A percentile compares a stretch with the other conserved stretches of the same genome.
Conservation (phyloP, 768 basidiomycete species). For the Lentinus brumalis region DNA sequence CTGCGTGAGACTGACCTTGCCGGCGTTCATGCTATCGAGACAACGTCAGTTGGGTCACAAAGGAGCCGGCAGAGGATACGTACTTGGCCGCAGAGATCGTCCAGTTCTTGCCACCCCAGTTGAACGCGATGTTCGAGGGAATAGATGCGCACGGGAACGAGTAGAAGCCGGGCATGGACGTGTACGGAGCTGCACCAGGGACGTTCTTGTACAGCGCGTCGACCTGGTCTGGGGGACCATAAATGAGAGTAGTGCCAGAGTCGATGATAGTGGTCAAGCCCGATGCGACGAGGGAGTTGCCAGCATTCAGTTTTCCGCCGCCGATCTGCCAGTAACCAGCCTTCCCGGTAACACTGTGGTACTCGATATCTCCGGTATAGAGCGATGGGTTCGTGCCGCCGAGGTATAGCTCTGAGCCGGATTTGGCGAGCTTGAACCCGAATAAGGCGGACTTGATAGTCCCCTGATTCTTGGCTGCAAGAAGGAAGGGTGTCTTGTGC, state of each 20-base stretch:
- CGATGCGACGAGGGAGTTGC: slow-evolving; percentile 7
- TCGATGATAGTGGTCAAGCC: slow-evolving; percentile 29
- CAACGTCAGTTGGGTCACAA: background rate
- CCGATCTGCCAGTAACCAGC: slow-evolving; percentile 32
- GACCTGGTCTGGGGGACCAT: slow-evolving; percentile 27
- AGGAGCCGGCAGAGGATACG: background rate
- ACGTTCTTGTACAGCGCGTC: slow-evolving; percentile 28
- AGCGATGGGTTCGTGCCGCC: slow-evolving; percentile 38
- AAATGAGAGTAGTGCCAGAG: slow-evolving; percentile 35
- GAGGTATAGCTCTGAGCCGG: slow-evolving; percentile 36
- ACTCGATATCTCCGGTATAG: slow-evolving; percentile 36
- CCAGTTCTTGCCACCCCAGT: slow-evolving; percentile 26
- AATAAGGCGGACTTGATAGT: slow-evolving; percentile 24
- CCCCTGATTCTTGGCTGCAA: slow-evolving; percentile 22
- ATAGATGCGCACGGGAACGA: slow-evolving; percentile 22
- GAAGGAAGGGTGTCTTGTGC: slow-evolving; percentile 23
- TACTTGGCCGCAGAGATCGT: slow-evolving; percentile 17
- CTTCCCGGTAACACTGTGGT: slow-evolving; percentile 23
- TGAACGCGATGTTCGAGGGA: slow-evolving; percentile 20
- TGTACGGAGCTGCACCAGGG: slow-evolving; percentile 25
- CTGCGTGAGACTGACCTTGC: slow-evolving; percentile 8
- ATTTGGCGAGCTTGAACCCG: slow-evolving; percentile 31
- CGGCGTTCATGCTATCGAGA: slow-evolving; percentile 29
- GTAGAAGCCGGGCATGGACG: slow-evolving; percentile 27
- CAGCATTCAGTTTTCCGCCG: slow-evolving; percentile 12